Evolutionary conservation across 164 flowering plant genomes (phyloP), one percentile per base, ranked within the genome.

Genomic region (Cinnamomum micranthum): DNA sequence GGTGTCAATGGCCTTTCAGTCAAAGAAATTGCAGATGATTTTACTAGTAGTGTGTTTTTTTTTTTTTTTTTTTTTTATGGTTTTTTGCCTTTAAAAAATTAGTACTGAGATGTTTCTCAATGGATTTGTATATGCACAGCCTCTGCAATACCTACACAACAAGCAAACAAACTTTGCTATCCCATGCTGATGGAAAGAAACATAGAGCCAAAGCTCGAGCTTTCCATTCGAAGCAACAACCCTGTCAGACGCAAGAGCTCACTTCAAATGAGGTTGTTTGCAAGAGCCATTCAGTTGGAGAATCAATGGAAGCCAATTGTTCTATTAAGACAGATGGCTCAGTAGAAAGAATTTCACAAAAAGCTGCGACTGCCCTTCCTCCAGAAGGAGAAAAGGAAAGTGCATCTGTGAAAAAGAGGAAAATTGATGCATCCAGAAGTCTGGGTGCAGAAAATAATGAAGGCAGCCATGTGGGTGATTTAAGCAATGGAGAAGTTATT

Each of bases 161-260:
- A 13, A 91, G 98, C 76, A 83, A 79, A 82, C 96, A 95, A 80
- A 84, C 98, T 27, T 79, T 95, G 77, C 90, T 93, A 69, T 86
- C 86, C 65, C 99, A 95, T 82, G 97, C 97, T 19, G 98, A 95
- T 23, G 99, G 98, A 52, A 95, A 92, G 82, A 95, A 93, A 76
- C 99, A 95, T 83, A 83, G 86, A 76, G 96, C 88, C 73, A 93
- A 91, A 80, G 97, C 98, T 64, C 83, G 92, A 74, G 98, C 91
- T 50, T 84, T 87, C 80, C 95, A 92, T 82, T 90, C 92, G 65
- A 77, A 92, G 67, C 88, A 88, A 41, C 86, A 90, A 79, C 80
- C 90, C 19, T 83, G 83, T 60, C 83, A 72, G 41, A 65, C 78
- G 3, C 88, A 86, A 75, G 87, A 82, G 73, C 79, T 84, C 65